phyloP scores from a whole-genome alignment of 805 yeast genomes.

The Yarrowia sp. region DNA sequence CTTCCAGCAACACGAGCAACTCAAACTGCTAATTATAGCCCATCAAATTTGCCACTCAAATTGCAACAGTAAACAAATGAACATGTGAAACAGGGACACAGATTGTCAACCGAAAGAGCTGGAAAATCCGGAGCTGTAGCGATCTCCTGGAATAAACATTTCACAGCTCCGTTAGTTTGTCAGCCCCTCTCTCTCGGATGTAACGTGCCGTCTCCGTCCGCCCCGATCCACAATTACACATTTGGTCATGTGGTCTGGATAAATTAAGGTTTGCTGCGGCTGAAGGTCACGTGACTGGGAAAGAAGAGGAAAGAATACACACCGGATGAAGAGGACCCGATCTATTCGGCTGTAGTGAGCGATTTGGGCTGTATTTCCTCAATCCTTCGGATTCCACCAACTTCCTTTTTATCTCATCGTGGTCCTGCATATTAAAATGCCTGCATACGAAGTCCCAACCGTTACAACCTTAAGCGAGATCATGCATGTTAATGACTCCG shows the following conservation, averaged over 20 bases:
- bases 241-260: constrained; percentile 26
- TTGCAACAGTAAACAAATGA: neutral
- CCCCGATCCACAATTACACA: neutral
- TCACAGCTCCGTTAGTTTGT: neutral
- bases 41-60: constrained; percentile 14
- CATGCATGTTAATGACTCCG: constrained; percentile 11
- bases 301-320: neutral
- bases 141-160: too few relatives aligned
- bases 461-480: constrained; percentile 13
- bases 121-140: too few relatives aligned
- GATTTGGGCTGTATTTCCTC: too few relatives aligned
- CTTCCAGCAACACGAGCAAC: constrained; percentile 34
- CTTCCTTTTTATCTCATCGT: neutral
- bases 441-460: constrained; percentile 28
- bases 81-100: constrained; percentile 3
- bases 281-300: neutral
- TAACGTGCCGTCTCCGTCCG: neutral
- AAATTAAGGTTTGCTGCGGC: constrained; percentile 18
- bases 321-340: too few relatives aligned
- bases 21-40: constrained; percentile 4
- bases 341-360: too few relatives aligned
- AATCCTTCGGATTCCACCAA: too few relatives aligned
- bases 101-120: too few relatives aligned
- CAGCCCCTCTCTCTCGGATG: constrained; percentile 4
- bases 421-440: constrained; percentile 6